Evolutionary conservation across 345 rosid species (phyloP), one percentile per base, ranked within the genome.

Genomic region (Murraya koenigii): DNA sequence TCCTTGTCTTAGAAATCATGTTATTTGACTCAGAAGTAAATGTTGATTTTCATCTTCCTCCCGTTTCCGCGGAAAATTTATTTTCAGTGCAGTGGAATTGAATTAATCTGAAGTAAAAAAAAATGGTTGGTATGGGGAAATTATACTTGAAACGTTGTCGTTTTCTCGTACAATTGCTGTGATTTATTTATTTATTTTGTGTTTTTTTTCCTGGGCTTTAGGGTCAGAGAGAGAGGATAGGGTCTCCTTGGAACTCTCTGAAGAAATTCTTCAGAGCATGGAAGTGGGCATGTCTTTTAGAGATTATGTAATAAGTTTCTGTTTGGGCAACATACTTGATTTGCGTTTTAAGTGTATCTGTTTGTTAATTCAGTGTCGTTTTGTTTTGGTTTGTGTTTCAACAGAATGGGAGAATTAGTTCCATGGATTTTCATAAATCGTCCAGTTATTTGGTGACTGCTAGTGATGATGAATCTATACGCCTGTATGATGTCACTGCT

Each of bases 391-490:
- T 33, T 72, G 54, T 66, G 32, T 30, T 30, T n/a, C 25, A 30
- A 30, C 32, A 30, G 32, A 30, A 30, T 30, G 32, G 32, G 32
- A 30, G 32, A 30, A 30, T 30, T 30, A 30, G 32, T 30, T 30
- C 32, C 32, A 30, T 30, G 32, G 32, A 30, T 30, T 30, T 30
- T 30, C 32, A 30, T 30, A 30, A 30, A 30, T 30, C 94, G 1
- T 90, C 94, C 9, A 91, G 83, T 78, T 92, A 88, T 81, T 80
- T 95, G 86, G 99, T 95, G 68, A 95, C 97, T 72, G 99, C 98
- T 52, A 95, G 99, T 68, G 98, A 93, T 75, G 99, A 96, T 79
- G 99, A 96, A 82, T 92, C 98, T 5, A 92, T 96, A 78, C 99
- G 98, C 71, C 93, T 93, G 20, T 91, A 90, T 44, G 97, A 92